A percentile compares a stretch with the other conserved stretches of the same genome.
These are phyloP conservation scores for Dentipellis fragilis DNA, from an alignment of 768 basidiomycete genomes.

Conservation along the genomic window DNA sequence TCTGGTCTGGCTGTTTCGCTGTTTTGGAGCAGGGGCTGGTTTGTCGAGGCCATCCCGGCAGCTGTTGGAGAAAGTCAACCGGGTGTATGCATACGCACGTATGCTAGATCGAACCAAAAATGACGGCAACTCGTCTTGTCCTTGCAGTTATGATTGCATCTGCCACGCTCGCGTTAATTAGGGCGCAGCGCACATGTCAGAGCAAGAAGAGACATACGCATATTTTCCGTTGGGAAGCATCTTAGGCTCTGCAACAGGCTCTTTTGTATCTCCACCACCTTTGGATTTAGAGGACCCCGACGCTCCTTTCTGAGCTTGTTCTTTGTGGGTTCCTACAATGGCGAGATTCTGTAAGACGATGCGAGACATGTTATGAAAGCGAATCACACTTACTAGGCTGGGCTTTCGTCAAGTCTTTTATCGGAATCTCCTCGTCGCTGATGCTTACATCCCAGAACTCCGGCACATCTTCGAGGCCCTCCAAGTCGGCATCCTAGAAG, in stretches of 20 bases:
- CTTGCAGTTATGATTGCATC: conserved; percentile 76
- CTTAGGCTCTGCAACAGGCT: conserved; percentile 15
- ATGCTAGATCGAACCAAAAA: conserved; percentile 41
- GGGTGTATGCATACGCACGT: background rate
- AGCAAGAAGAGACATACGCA: conserved; percentile 20
- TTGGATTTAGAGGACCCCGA: background rate
- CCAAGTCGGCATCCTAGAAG: conserved; percentile 54
- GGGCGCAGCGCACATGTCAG: background rate
- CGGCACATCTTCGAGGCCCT: conserved; percentile 56
- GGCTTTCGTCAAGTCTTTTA: conserved; percentile 28
- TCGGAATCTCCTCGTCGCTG: conserved; percentile 20
- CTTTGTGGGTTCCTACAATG: background rate
- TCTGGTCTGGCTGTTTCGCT: conserved; percentile 8
- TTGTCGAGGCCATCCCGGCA: conserved; percentile 61
- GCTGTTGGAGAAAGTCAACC: conserved; percentile 26
- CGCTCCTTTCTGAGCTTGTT: background rate
- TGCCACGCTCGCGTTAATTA: conserved; percentile 16
- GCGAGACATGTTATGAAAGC: background rate
- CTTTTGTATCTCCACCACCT: background rate
- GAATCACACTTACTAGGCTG: conserved; percentile 12
- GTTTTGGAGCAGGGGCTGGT: conserved; percentile 33
- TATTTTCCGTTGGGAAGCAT: conserved; percentile 56
- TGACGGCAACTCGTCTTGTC: conserved; percentile 70
- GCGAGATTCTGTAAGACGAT: background rate
- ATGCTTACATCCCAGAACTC: conserved; percentile 53